phyloP scores from a whole-genome alignment of 192 early-diverging fungal genomes.

The Thamnidium elegans region DNA sequence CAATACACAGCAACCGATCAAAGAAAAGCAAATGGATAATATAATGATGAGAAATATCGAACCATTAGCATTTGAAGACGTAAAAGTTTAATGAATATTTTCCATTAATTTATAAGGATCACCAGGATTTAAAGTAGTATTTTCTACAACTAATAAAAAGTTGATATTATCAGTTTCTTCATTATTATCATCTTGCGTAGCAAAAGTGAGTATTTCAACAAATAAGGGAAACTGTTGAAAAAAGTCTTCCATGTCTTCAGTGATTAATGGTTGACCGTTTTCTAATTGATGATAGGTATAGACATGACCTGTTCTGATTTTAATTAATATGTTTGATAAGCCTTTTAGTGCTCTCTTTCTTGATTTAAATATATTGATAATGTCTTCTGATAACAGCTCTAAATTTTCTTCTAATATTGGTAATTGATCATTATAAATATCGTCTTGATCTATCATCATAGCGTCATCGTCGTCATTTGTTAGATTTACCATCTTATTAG shows the following conservation, averaged over 20 bases:
- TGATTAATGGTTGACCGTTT: conserved; percentile 25
- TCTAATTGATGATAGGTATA: conserved; percentile 33
- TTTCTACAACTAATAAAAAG: conserved; percentile 22
- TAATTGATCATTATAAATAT: conserved; percentile 20
- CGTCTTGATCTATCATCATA: conserved; percentile 1
- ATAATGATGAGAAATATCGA: background rate
- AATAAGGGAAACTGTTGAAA: conserved; percentile 44
- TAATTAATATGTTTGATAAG: conserved; percentile 25
- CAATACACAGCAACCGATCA: no score
- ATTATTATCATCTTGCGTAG: conserved; percentile 8
- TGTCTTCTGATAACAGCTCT: conserved; percentile 35
- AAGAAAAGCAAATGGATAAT: background rate
- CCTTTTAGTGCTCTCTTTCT: conserved; percentile 23
- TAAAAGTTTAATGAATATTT: conserved; percentile 1
- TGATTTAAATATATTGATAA: conserved; percentile 34
- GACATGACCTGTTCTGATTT: conserved; percentile 39
- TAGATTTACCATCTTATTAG: conserved; percentile 9
- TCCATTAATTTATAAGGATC: conserved; percentile 28
- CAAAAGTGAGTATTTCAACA: conserved; percentile 34
- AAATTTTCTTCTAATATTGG: conserved; percentile 40
- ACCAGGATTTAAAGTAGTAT: conserved; percentile 17
- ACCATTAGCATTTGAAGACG: no score
- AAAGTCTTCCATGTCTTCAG: conserved; percentile 37
- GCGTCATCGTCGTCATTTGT: background rate
- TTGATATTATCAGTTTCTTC: conserved; percentile 1